Percentiles rank a stretch among this genome's conserved stretches.
phyloP scores from a whole-genome alignment of 2,329 filamentous ascomycete genomes.

The Fonsecaea monophora region DNA sequence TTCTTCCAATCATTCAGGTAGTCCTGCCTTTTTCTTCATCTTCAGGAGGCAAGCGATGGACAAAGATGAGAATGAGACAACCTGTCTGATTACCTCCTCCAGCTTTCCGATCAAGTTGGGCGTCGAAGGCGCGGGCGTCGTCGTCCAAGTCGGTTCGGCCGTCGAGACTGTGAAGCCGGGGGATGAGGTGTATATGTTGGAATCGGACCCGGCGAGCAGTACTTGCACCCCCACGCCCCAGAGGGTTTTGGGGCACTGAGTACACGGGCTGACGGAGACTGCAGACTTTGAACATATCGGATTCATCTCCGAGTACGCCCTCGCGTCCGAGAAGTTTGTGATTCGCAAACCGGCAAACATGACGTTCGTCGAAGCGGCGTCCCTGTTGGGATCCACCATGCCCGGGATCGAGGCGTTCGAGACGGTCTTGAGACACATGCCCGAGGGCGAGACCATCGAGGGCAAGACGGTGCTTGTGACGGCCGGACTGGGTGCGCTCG shows the following conservation, averaged over 20 bases:
- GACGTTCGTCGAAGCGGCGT: constrained; percentile 53
- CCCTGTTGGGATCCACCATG: constrained; percentile 50
- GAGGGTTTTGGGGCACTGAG: constrained; percentile 19
- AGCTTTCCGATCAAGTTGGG: constrained; percentile 55
- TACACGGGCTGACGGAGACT: background rate
- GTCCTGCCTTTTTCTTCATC: no score
- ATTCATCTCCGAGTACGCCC: constrained; percentile 49
- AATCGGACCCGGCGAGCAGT: constrained; percentile 1
- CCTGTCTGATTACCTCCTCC: background rate
- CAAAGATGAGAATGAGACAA: no score
- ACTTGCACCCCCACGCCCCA: background rate
- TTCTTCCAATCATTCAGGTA: no score
- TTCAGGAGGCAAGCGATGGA: no score
- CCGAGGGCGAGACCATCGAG: constrained; percentile 54
- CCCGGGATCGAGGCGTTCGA: constrained; percentile 56
- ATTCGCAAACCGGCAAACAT: constrained; percentile 51
- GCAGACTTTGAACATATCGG: constrained; percentile 34
- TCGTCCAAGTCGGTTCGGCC: constrained; percentile 47
- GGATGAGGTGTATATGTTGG: constrained; percentile 48
- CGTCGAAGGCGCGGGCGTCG: constrained; percentile 51
- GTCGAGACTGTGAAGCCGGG: constrained; percentile 49
- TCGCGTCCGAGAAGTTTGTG: constrained; percentile 44
- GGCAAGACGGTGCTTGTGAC: constrained; percentile 62
- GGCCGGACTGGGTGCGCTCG: constrained; percentile 45
- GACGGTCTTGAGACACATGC: constrained; percentile 28